A percentile compares a stretch with the other conserved stretches of the same genome.
phyloP scores from a whole-genome alignment of 2,329 filamentous ascomycete genomes.

The Exophiala dermatitidis region DNA sequence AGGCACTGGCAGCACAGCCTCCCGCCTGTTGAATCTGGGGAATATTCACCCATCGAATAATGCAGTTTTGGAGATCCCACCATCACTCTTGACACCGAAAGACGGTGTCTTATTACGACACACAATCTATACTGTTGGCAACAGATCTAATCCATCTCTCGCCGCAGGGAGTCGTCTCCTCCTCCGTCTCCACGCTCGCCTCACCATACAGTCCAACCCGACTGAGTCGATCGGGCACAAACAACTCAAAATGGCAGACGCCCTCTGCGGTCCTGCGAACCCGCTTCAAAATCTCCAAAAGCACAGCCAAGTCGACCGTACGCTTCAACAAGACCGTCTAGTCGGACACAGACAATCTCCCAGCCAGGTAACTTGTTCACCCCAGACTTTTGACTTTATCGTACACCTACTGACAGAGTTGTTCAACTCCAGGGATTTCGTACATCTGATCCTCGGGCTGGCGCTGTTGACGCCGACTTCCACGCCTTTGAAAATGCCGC shows the following conservation, averaged over 20 bases:
- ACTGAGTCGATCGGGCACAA: neutral
- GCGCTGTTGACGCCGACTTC: slow-evolving; percentile 58
- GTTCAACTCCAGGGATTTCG: slow-evolving; percentile 50
- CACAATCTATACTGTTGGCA: no score
- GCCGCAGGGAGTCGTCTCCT: neutral
- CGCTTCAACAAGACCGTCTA: slow-evolving; percentile 65
- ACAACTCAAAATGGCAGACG: slow-evolving; percentile 53
- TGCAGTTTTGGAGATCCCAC: no score
- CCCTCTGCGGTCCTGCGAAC: slow-evolving; percentile 68
- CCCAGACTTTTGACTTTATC: neutral
- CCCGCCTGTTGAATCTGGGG: no score
- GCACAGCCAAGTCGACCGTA: slow-evolving; percentile 60
- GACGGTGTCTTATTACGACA: no score
- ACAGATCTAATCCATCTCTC: no score
- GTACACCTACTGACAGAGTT: neutral
- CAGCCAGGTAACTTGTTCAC: slow-evolving; percentile 43
- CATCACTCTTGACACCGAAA: no score
- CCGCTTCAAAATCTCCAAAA: slow-evolving; percentile 66
- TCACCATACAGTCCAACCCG: neutral
- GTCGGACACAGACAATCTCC: slow-evolving; percentile 45
- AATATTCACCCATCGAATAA: no score
- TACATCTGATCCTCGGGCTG: slow-evolving; percentile 49
- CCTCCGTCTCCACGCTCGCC: neutral
- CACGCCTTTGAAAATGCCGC: slow-evolving; percentile 58
- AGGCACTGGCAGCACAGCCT: no score